Base-by-base conservation (phyloP, 306 rosid species). In the Glycine soja region DNA sequence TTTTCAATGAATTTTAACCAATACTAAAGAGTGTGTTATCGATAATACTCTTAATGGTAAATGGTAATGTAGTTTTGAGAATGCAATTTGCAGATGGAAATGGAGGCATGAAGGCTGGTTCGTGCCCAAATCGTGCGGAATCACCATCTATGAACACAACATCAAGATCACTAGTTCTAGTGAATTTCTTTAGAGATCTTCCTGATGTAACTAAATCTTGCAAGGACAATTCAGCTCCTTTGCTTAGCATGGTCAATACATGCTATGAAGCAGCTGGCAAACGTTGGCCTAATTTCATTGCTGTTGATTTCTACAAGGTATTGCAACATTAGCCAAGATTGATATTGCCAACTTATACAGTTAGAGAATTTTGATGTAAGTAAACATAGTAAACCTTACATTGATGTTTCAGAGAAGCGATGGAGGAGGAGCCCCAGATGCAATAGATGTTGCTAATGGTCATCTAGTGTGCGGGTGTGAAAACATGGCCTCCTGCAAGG, bases 301-400 rank as follows among this genome's bases (percentile, higher is more conserved):
- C 96, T 18, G 94, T 92, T 72, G 97, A 94, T 80, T 94, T 87
- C 85, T 89, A 91, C 89, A 87, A 89, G 97, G 98, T 94, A 32
- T 32, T 6, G 10, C 10, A 10, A 59, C n/a, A 58, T 50, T 52
- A 68, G 15, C 65, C 63, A 72, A 30, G 45, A 69, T 11, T 67
- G 65, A 59, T 24, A 15, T 51, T 50, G 43, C 47, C 65, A 69
- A 16, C 14, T 36, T 67, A 57, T n/a, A 68, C 4, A 54, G 16
- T 7, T 43, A 65, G 8, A 15, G 24, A 24, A 40, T 19, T 82
- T 43, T 76, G 48, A 68, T 58, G 34, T 0, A n/a, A 58, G 14
- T 57, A 74, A 15, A 65, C 15, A 63, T 65, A 57, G 42, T 73
- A 1, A 18, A 68, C 18, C 24, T 63, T 2, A 5, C 48, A 61